A percentile compares a stretch with the other conserved stretches of the same genome.
phyloP scores from a whole-genome alignment of 768 basidiomycete genomes.

The Auricularia sp. region DNA sequence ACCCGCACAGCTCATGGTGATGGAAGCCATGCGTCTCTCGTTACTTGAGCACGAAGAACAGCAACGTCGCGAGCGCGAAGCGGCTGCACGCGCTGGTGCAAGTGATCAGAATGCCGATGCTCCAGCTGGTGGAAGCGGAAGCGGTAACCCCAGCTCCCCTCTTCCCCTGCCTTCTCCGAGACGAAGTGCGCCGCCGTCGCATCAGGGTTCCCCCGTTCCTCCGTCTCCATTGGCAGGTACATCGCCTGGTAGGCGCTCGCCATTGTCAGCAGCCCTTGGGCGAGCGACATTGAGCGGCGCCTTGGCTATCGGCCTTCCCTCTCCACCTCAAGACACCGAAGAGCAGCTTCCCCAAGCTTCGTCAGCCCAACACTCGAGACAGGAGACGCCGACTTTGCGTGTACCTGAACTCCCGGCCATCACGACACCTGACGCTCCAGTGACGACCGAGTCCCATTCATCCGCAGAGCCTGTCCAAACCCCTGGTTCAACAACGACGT shows the following conservation, averaged over 20 bases:
- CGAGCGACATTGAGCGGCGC: background rate
- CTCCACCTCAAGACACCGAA: background rate
- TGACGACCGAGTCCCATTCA: background rate
- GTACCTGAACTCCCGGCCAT: too few relatives aligned
- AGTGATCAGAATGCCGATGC: constrained; percentile 20
- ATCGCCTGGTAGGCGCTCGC: background rate
- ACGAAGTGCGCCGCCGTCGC: background rate
- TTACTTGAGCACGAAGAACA: constrained; percentile 92
- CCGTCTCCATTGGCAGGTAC: background rate
- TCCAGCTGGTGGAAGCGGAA: background rate
- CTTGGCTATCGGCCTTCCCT: background rate
- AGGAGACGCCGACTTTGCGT: background rate
- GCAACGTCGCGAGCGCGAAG: constrained; percentile 41
- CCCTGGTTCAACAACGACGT: background rate
- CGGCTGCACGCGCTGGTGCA: constrained; percentile 19
- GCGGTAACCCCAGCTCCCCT: background rate
- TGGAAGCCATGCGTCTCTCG: constrained; percentile 97
- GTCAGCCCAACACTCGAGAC: background rate
- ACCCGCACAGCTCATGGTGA: constrained; percentile 74
- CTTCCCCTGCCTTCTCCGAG: background rate
- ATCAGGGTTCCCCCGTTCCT: background rate
- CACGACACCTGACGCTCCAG: too few relatives aligned
- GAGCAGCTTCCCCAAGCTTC: background rate
- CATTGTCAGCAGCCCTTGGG: background rate
- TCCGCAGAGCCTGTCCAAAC: background rate